Evolutionary conservation across 106 monocot species (phyloP).

Genomic region (Chionographis japonica): DNA sequence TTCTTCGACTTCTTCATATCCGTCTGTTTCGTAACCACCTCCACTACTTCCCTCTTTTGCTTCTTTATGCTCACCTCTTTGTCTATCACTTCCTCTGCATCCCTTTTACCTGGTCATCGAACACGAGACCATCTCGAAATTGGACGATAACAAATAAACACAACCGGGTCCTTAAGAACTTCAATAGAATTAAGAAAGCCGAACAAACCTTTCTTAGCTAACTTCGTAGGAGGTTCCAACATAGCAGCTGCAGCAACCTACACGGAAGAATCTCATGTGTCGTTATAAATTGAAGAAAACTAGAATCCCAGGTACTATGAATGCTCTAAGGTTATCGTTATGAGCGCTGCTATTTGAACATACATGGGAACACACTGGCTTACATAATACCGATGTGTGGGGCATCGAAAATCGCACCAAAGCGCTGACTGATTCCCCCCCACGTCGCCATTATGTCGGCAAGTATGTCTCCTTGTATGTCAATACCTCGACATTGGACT

Average conservation of each 20-base stretch:
- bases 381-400: too few relatives aligned
- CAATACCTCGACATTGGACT: constrained; percentile 34
- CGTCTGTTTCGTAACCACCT: not conserved
- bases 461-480: not conserved
- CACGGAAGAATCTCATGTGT: not conserved
- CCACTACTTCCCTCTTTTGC: constrained; percentile 43
- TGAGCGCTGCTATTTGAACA: too few relatives aligned
- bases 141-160: not conserved
- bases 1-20: too few relatives aligned
- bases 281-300: not conserved
- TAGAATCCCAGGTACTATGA: not conserved
- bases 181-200: not conserved
- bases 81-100: constrained; percentile 48
- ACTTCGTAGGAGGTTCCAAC: constrained; percentile 15
- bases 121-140: not conserved
- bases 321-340: too few relatives aligned
- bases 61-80: constrained; percentile 50
- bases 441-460: too few relatives aligned
- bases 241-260: constrained; percentile 23
- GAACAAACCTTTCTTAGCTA: constrained; percentile 46
- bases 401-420: too few relatives aligned
- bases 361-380: too few relatives aligned
- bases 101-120: constrained; percentile 46
- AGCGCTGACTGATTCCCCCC: too few relatives aligned
- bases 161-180: not conserved